A percentile compares a stretch with the other conserved stretches of the same genome.
Conservation (phyloP, 169 alveolate genomes). For the Cryptosporidium felis region DNA sequence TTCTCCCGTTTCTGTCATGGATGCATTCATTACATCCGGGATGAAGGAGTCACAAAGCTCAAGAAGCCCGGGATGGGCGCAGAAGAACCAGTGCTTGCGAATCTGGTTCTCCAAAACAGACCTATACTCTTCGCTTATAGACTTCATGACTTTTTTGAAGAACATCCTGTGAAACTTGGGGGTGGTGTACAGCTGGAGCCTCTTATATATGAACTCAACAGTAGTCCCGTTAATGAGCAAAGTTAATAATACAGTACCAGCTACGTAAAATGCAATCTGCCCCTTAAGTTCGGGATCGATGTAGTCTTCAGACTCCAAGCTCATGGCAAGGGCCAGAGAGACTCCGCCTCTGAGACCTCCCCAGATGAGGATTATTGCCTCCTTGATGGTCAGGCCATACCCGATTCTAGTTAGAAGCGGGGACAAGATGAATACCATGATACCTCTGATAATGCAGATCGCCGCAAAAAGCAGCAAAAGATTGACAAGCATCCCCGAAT, state of each 20-base stretch:
- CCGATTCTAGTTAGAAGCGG: slow-evolving; percentile 74
- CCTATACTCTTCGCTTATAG: slow-evolving; percentile 49
- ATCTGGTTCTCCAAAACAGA: slow-evolving; percentile 4
- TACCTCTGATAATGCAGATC: slow-evolving; percentile 72
- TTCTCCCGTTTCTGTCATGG: slow-evolving; percentile 66
- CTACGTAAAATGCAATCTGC: slow-evolving; percentile 74
- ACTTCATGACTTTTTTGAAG: slow-evolving; percentile 58
- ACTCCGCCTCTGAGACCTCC: slow-evolving; percentile 79
- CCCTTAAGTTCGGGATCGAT: slow-evolving; percentile 57
- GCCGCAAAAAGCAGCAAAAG: slow-evolving; percentile 71
- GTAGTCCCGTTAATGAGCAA: slow-evolving; percentile 74
- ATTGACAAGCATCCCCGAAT: slow-evolving; percentile 45
- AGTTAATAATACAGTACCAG: slow-evolving; percentile 76
- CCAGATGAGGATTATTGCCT: slow-evolving; percentile 71
- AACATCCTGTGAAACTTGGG: slow-evolving; percentile 59
- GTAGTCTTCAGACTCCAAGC: slow-evolving; percentile 70
- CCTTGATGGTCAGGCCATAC: slow-evolving; percentile 70
- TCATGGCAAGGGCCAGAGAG: slow-evolving; percentile 74
- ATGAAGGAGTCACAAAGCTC: slow-evolving; percentile 60
- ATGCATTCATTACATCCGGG: slow-evolving; percentile 32
- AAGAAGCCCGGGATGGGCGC: slow-evolving; percentile 63
- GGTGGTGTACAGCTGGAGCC: slow-evolving; percentile 62
- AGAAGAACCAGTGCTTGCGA: slow-evolving; percentile 47
- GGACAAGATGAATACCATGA: slow-evolving; percentile 41
- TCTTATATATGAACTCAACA: slow-evolving; percentile 57